Percentiles rank a stretch among this genome's conserved stretches.
phyloP scores from a whole-genome alignment of 139 green algal genomes.

The Ettlia oleoabundans region DNA sequence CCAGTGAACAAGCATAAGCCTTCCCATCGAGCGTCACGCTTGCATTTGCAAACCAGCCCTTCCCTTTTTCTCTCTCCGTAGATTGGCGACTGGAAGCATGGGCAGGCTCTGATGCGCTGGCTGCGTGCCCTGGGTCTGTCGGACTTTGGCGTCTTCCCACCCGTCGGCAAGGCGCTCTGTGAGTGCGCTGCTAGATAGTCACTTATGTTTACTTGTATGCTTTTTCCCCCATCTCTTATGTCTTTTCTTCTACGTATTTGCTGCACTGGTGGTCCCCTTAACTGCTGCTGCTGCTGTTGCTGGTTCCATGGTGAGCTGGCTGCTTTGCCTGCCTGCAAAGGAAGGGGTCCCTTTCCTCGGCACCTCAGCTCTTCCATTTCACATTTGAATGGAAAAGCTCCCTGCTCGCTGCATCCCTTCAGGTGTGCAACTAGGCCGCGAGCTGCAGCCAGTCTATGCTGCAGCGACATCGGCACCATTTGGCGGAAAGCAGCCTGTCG shows the following conservation, averaged over 20 bases:
- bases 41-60: neutral
- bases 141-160: conserved; percentile 47
- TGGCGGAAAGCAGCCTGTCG: neutral
- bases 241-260: neutral
- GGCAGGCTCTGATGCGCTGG: conserved; percentile 44
- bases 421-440: conserved; percentile 8
- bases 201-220: neutral
- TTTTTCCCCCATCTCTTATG: neutral
- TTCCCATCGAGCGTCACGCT: too few relatives aligned
- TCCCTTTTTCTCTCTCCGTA: conserved; percentile 16
- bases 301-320: neutral
- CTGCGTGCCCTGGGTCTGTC: conserved; percentile 49
- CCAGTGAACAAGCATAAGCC: neutral
- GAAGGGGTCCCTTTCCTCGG: too few relatives aligned
- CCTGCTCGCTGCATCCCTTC: neutral
- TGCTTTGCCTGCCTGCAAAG: neutral
- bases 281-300: neutral
- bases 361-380: too few relatives aligned
- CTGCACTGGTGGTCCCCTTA: too few relatives aligned
- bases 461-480: neutral
- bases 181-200: neutral
- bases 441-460: conserved; percentile 6
- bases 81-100: conserved; percentile 57
- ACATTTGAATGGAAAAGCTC: neutral
- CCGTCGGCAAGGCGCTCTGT: conserved; percentile 54